Evolutionary conservation across 2,329 filamentous ascomycete genomes (phyloP).

Genomic region (Aspergillus brasiliensis): DNA sequence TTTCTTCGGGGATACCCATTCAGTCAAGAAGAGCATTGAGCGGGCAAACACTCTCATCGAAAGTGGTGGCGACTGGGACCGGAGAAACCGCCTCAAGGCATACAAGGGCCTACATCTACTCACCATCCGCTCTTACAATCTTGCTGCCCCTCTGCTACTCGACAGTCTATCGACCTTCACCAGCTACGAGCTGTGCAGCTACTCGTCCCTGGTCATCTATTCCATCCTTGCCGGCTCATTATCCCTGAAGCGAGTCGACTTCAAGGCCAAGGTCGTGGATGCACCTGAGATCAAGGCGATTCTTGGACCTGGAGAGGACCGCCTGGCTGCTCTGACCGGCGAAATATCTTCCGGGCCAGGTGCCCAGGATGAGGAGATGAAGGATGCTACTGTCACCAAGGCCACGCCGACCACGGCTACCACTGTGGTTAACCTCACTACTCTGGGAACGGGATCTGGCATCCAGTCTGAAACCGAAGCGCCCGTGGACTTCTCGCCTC

Average conservation of each 20-base stretch:
- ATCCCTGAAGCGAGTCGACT: conserved; percentile 93
- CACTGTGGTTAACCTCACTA: conserved; percentile 85
- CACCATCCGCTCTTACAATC: conserved; percentile 85
- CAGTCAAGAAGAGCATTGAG: conserved; percentile 93
- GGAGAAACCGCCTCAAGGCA: conserved; percentile 95
- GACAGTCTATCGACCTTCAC: conserved; percentile 98
- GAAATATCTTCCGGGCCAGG: conserved; percentile 79
- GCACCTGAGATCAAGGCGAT: conserved; percentile 98
- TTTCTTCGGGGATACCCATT: conserved; percentile 90
- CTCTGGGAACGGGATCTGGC: conserved; percentile 69
- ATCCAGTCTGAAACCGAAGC: conserved; percentile 73
- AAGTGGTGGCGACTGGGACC: conserved; percentile 96
- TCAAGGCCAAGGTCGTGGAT: conserved; percentile 98
- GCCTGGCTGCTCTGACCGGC: conserved; percentile 78
- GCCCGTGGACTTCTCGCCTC: conserved; percentile 83
- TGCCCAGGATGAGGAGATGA: conserved; percentile 73
- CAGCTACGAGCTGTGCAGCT: conserved; percentile 96
- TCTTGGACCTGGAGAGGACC: conserved; percentile 85
- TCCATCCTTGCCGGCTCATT: conserved; percentile 92
- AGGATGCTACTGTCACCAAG: conserved; percentile 59
- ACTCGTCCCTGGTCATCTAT: conserved; percentile 92
- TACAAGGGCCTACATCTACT: conserved; percentile 95
- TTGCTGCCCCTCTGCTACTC: conserved; percentile 87
- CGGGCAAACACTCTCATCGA: conserved; percentile 88
- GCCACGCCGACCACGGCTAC: conserved; percentile 57